phyloP scores from a whole-genome alignment of 176 grass and related monocot genomes.

The Rhynchospora tenuis region DNA sequence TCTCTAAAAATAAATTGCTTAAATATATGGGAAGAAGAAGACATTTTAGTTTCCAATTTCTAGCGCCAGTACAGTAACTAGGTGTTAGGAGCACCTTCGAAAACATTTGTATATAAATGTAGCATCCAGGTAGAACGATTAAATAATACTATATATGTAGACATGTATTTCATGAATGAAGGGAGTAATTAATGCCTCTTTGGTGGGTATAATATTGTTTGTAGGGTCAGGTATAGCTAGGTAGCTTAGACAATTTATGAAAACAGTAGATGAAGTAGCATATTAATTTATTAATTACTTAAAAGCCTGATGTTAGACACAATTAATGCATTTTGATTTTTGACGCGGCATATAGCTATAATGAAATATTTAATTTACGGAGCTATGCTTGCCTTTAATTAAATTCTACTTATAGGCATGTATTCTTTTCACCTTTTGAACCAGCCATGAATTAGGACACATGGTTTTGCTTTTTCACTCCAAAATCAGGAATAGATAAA shows the following conservation, averaged over 20 bases:
- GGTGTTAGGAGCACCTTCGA: too few relatives aligned
- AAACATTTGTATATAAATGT: neutral
- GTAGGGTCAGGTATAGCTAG: neutral
- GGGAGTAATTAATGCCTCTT: neutral
- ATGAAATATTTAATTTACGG: neutral
- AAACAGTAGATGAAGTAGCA: neutral
- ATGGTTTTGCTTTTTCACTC: too few relatives aligned
- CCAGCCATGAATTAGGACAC: too few relatives aligned
- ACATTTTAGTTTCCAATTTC: neutral
- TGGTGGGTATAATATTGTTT: neutral
- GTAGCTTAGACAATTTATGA: neutral
- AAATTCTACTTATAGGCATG: too few relatives aligned
- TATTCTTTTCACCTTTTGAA: too few relatives aligned
- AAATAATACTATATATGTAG: too few relatives aligned
- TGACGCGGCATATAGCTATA: too few relatives aligned
- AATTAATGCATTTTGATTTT: neutral
- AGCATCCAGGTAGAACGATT: too few relatives aligned
- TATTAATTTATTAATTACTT: neutral
- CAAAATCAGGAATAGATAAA: too few relatives aligned
- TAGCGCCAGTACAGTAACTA: too few relatives aligned
- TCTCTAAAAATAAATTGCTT: neutral
- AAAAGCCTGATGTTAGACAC: slow-evolving; percentile 3
- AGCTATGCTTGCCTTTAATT: neutral
- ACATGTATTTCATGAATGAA: neutral
- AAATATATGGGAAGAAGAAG: neutral